Evolutionary conservation across 208 protist genomes (phyloP), one percentile per base, ranked within the genome.

Genomic region (Novymonas esmeraldas): DNA sequence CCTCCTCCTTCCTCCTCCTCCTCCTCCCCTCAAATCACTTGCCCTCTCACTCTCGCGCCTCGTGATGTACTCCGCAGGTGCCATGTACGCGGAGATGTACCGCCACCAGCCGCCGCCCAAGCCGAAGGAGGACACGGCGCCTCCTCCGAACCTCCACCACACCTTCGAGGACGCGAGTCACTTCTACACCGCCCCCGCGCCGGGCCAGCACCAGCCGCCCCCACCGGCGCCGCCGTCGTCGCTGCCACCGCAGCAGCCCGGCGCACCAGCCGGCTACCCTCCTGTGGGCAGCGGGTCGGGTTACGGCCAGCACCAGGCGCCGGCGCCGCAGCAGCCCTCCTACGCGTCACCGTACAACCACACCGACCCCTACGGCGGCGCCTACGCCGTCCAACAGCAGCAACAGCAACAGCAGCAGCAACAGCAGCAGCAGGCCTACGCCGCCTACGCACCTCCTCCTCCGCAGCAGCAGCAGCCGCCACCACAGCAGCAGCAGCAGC

Each of bases 131-230:
- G 48, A 76, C 39, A 3, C 34, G 0, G 46, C 33, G 29, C 56
- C 76, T 9, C n/a, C 61, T 16, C 79, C 74, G 11, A 73, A 56
- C 36, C 64, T 89, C 3, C 71, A 77, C 51, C 75, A 89, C 58
- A 48, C 68, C 57, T 89, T 90, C 58, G 81, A 89, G 31, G 81
- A 93, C 70, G 69, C 75, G 10, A 71, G 73, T 4, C 38, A 51
- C n/a, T 13, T 65, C 18, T 69, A 78, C 70, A 26, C 24, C 6
- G 54, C 39, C 14, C 49, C 64, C 33, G 22, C 39, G 41, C 41
- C 2, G 20, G 64, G 51, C 16, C 41, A 52, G 49, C 20, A 4
- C 31, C 56, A 67, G 31, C 56, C 26, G 52, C 49, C 38, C 31
- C 36, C 58, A 22, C 64, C 57, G 29, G 62, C 42, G 31, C 57